phyloP scores from a whole-genome alignment of 495 filamentous ascomycete species.

The Penicillium angulare region DNA sequence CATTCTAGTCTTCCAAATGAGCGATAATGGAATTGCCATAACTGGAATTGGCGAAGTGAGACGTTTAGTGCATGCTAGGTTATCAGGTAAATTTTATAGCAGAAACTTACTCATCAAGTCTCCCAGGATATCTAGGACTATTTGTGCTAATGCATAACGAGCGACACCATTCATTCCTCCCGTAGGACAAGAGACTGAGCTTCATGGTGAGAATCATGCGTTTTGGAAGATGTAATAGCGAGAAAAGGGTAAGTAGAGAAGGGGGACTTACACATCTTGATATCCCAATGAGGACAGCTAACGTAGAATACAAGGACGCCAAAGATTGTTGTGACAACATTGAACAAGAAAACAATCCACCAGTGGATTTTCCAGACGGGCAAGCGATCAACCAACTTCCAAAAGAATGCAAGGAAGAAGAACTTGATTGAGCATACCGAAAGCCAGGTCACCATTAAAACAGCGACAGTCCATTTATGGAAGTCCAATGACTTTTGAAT shows the following conservation, averaged over 20 bases:
- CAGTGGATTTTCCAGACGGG: background rate
- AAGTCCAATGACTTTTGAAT: background rate
- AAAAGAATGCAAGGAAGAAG: background rate
- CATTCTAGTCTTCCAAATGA: background rate
- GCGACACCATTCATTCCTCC: background rate
- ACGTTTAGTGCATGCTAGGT: background rate
- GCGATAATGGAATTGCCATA: background rate
- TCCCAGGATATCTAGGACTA: background rate
- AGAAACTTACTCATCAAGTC: background rate
- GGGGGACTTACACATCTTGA: background rate
- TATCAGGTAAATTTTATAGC: background rate
- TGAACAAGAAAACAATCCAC: background rate
- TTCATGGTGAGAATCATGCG: background rate
- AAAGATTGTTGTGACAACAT: background rate
- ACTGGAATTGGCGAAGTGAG: background rate
- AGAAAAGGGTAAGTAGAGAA: background rate
- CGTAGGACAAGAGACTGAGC: background rate
- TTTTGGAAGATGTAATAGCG: background rate
- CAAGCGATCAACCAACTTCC: background rate
- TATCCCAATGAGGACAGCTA: conserved; percentile 1
- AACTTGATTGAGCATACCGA: background rate
- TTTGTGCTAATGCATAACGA: background rate
- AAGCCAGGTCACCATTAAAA: background rate
- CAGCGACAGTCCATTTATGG: background rate
- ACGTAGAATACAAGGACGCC: background rate